A percentile compares a stretch with the other conserved stretches of the same genome.
Evolutionary conservation across 768 basidiomycete species (phyloP).

Genomic region (Naganishia onofrii): DNA sequence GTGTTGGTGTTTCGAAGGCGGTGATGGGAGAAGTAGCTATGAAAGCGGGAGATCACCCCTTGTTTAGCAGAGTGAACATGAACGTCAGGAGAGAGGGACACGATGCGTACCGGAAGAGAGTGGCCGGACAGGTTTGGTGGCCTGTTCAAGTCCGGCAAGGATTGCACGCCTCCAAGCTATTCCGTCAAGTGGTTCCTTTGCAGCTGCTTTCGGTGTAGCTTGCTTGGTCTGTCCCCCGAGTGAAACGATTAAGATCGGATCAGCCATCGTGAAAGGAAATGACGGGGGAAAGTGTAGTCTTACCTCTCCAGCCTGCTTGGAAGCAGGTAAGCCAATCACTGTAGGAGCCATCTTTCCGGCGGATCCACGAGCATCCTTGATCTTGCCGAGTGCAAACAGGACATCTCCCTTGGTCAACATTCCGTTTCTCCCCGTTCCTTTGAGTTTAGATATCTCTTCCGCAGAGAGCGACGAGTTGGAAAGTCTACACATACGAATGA

Average conservation of each 20-base stretch:
- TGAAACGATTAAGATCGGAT: background rate
- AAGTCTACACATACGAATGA: slow-evolving; percentile 34
- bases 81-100: slow-evolving; percentile 26
- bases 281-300: background rate
- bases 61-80: background rate
- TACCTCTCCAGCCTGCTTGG: slow-evolving; percentile 42
- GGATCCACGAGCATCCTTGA: slow-evolving; percentile 53
- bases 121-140: slow-evolving; percentile 41
- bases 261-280: background rate
- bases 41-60: background rate
- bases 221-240: slow-evolving; percentile 28
- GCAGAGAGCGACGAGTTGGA: slow-evolving; percentile 43
- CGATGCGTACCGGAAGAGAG: slow-evolving; percentile 31
- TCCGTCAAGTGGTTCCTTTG: slow-evolving; percentile 35
- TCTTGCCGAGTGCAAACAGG: slow-evolving; percentile 77
- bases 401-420: slow-evolving; percentile 98
- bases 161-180: slow-evolving; percentile 46
- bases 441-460: slow-evolving; percentile 60
- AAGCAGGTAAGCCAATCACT: slow-evolving; percentile 42
- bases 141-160: slow-evolving; percentile 43
- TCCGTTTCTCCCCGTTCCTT: slow-evolving; percentile 83
- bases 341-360: slow-evolving; percentile 46
- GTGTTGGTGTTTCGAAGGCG: slow-evolving; percentile 17
- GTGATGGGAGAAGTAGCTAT: slow-evolving; percentile 25
- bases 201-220: slow-evolving; percentile 30